Conservation (phyloP, 345 rosid species). For the Lumnitzera littorea region DNA sequence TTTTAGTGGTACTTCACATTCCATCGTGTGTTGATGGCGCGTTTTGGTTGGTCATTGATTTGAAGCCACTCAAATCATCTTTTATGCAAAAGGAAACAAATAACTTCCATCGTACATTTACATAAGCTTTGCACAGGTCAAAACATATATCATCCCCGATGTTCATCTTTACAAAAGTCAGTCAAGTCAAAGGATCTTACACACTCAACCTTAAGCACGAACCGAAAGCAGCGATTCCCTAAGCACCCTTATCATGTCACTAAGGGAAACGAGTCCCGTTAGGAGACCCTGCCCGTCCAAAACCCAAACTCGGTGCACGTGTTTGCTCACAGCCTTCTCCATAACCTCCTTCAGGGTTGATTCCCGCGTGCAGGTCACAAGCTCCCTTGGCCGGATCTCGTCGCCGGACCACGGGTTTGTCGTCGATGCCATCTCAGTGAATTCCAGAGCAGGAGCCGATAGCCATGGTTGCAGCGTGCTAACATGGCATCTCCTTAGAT, state of each 20-base stretch:
- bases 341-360: constrained; percentile 44
- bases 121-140: too few relatives aligned
- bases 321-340: constrained; percentile 46
- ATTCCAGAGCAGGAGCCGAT: constrained; percentile 44
- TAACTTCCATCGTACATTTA: too few relatives aligned
- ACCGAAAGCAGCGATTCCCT: constrained; percentile 27
- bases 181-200: too few relatives aligned
- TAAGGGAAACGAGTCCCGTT: constrained; percentile 50
- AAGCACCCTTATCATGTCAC: constrained; percentile 52
- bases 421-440: constrained; percentile 34
- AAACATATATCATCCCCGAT: too few relatives aligned
- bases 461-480: constrained; percentile 52
- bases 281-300: constrained; percentile 41
- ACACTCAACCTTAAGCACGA: not conserved
- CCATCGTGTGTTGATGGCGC: too few relatives aligned
- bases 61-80: too few relatives aligned
- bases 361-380: constrained; percentile 38
- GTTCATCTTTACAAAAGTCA: too few relatives aligned
- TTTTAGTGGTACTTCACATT: too few relatives aligned
- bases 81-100: too few relatives aligned
- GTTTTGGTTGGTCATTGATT: too few relatives aligned
- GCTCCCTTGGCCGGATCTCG: constrained; percentile 18
- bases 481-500: constrained; percentile 62
- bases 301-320: constrained; percentile 79
- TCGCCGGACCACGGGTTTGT: constrained; percentile 10